These are phyloP conservation scores for Phaeosphaeria sp. DNA, from an alignment of 2,329 filamentous ascomycete species.

Conservation along the genomic window DNA sequence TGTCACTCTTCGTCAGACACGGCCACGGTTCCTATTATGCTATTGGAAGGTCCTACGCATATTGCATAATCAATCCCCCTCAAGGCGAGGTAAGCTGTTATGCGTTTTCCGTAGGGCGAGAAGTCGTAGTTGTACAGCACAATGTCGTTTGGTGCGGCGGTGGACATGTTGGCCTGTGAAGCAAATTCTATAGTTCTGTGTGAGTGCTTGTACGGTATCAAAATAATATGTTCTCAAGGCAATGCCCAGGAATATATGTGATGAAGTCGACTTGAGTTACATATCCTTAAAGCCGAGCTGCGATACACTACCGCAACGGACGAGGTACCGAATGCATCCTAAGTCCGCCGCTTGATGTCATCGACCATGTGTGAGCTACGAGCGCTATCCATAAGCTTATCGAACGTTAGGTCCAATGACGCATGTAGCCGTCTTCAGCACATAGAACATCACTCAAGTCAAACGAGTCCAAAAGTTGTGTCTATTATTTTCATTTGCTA, in stretches of 20 bases:
- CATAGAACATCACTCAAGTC: too few relatives aligned
- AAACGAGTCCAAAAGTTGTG: background rate
- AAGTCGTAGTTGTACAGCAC: constrained; percentile 69
- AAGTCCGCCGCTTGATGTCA: background rate
- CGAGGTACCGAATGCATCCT: background rate
- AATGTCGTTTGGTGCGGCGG: constrained; percentile 49
- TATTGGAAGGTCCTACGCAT: constrained; percentile 5
- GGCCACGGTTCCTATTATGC: too few relatives aligned
- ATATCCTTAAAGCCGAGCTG: background rate
- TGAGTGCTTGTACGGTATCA: background rate
- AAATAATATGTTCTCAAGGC: background rate
- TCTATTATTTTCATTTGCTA: background rate
- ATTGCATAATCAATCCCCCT: constrained; percentile 66
- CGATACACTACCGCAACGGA: background rate
- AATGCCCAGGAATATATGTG: background rate
- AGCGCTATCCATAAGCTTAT: background rate
- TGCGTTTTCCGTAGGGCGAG: constrained; percentile 68
- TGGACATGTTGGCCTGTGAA: background rate
- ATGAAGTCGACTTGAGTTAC: background rate
- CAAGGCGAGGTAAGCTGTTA: constrained; percentile 70
- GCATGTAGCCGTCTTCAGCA: background rate
- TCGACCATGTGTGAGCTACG: background rate
- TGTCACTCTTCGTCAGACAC: background rate
- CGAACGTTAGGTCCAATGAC: background rate
- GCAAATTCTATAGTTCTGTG: background rate